Base-by-base conservation (phyloP, 169 alveolate species). In the Amoebophrya sp. region DNA sequence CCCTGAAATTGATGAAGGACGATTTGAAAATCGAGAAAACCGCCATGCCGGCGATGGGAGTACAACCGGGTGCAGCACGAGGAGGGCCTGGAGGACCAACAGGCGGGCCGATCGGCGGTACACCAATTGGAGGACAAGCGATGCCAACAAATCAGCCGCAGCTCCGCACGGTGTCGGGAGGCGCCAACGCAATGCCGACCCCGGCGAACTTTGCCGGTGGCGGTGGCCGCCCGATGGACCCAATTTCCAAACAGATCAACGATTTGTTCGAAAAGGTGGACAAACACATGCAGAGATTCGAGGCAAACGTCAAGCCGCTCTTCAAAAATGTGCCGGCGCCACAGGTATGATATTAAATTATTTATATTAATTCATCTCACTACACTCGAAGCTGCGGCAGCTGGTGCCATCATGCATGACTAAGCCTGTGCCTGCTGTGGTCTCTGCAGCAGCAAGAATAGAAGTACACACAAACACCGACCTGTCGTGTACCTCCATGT, bases 281-380 rank as follows among this genome's bases (percentile, higher is more conserved):
- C 7, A 66, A 25, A 25, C 83, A 66, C 83, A 66, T 66, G 83
- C 7, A 66, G 39, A 0, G 35, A 18, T 66, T 66, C 83, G 83
- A 66, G 35, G 18, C 35, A 25, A 25, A 66, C 29, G 83, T 66
- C 32, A 66, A 66, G 83, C 83, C 83, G 29, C 83, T 66, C 83
- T 66, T 66, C 83, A 66, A n/a, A 66, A 66, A 66, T 25, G 83
- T 66, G 83, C 83, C 83, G 39, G 83, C 83, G 35, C 83, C 83
- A 66, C 83, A 66, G 35, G 83, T 66, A 66, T 25, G 1, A 18
- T 18, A 66, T 25, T 12, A 47, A 18, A 47, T 12, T 47, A 18
- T n/a, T n/a, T n/a, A n/a, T n/a, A n/a, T n/a, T n/a, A n/a, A n/a
- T n/a, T n/a, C n/a, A n/a, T n/a, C n/a, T n/a, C n/a, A n/a, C n/a